Evolutionary conservation across 2,329 filamentous ascomycete genomes (phyloP).

Genomic region (Pseudocercospora macadamiae): DNA sequence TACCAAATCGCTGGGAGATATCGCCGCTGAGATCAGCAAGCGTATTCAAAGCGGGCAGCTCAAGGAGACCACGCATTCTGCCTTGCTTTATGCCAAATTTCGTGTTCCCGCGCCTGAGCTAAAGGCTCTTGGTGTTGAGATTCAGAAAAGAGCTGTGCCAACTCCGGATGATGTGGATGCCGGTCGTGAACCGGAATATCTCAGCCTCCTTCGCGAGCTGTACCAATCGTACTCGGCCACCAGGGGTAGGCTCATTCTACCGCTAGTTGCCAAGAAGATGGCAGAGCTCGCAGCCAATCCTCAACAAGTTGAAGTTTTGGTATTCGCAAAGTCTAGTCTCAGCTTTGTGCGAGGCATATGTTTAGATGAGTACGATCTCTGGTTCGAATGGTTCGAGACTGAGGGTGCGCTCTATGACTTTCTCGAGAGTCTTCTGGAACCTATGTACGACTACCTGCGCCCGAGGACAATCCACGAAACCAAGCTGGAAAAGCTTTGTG

Average conservation of each 20-base stretch:
- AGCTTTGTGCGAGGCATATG: constrained; percentile 68
- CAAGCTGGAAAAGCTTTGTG: constrained; percentile 67
- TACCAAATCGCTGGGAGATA: constrained; percentile 64
- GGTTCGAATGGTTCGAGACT: constrained; percentile 68
- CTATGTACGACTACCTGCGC: constrained; percentile 67
- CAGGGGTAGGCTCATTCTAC: constrained; percentile 61
- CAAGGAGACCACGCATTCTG: constrained; percentile 72
- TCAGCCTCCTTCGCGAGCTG: constrained; percentile 66
- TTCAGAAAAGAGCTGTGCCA: constrained; percentile 67
- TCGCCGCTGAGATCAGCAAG: constrained; percentile 63
- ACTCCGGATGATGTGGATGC: constrained; percentile 45
- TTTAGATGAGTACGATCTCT: constrained; percentile 68
- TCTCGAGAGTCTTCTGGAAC: constrained; percentile 68
- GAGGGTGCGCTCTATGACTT: constrained; percentile 67
- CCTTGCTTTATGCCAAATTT: constrained; percentile 72
- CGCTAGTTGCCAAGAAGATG: constrained; percentile 65
- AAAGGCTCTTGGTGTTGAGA: constrained; percentile 67
- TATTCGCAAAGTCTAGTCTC: constrained; percentile 66
- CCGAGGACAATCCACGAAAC: constrained; percentile 69
- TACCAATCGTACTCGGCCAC: constrained; percentile 66
- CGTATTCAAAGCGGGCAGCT: constrained; percentile 68
- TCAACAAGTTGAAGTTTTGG: constrained; percentile 65
- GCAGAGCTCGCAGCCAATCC: constrained; percentile 59
- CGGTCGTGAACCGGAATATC: constrained; percentile 66
- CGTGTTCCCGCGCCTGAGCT: constrained; percentile 67